phyloP scores from a whole-genome alignment of 1,284 basidiomycete species.

The Ceratobasidium sp. region DNA sequence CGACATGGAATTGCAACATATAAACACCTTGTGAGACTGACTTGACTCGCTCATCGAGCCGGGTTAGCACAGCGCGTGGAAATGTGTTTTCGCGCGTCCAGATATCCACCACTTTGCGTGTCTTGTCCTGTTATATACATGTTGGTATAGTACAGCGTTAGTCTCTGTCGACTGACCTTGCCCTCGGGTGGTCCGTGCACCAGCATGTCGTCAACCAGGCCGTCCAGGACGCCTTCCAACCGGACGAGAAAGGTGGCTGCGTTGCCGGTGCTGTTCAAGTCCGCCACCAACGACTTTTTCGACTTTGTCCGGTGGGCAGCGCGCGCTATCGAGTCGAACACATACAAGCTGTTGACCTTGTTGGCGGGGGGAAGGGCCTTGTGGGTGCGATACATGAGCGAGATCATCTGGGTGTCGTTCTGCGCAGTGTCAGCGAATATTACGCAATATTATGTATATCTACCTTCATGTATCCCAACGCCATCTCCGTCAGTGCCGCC shows the following conservation, averaged over 20 bases:
- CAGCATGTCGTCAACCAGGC: constrained; percentile 81
- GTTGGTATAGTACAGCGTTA: neutral
- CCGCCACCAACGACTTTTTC: constrained; percentile 66
- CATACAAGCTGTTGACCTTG: constrained; percentile 86
- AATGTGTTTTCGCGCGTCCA: constrained; percentile 91
- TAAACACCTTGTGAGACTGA: constrained; percentile 69
- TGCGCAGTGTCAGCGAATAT: constrained; percentile 47
- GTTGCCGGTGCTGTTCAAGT: constrained; percentile 69
- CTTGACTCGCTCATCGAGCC: constrained; percentile 68
- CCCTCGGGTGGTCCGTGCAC: constrained; percentile 67
- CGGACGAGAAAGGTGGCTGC: constrained; percentile 82
- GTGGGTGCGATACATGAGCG: constrained; percentile 83
- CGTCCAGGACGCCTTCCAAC: constrained; percentile 84
- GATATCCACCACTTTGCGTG: constrained; percentile 92
- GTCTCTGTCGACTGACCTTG: constrained; percentile 70
- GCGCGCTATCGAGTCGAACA: constrained; percentile 86
- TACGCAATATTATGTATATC: constrained; percentile 44
- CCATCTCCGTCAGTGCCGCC: constrained; percentile 71
- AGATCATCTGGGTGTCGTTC: constrained; percentile 85
- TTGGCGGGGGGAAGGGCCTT: constrained; percentile 67
- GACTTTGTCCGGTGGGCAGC: constrained; percentile 64
- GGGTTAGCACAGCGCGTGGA: constrained; percentile 69
- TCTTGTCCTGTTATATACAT: constrained; percentile 77
- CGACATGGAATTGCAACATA: constrained; percentile 65
- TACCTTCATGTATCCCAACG: constrained; percentile 76